A percentile compares a stretch with the other conserved stretches of the same genome.
phyloP scores from a whole-genome alignment of 805 yeast genomes.

The Candida michaelii region DNA sequence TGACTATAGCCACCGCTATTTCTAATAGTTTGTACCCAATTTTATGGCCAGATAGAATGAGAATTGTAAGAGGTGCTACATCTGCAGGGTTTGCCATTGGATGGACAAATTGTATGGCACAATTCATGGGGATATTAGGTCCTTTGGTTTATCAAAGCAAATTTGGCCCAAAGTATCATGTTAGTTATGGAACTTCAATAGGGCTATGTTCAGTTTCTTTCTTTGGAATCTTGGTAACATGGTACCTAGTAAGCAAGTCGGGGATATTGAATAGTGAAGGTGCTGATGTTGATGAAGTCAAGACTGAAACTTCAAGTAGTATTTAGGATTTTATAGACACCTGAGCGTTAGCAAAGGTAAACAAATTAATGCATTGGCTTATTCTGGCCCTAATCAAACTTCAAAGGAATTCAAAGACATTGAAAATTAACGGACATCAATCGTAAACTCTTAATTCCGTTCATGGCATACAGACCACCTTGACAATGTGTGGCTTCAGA shows the following conservation, averaged over 20 bases:
- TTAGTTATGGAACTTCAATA: slow-evolving; percentile 15
- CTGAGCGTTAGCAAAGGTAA: too few relatives aligned
- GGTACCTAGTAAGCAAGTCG: slow-evolving; percentile 15
- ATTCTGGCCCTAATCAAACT: too few relatives aligned
- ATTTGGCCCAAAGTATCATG: slow-evolving; percentile 16
- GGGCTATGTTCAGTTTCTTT: slow-evolving; percentile 13
- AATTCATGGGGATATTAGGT: slow-evolving; percentile 17
- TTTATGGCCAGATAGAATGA: slow-evolving; percentile 19
- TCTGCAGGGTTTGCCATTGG: slow-evolving; percentile 18
- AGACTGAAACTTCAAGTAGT: neutral
- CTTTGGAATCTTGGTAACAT: slow-evolving; percentile 11
- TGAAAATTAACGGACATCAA: too few relatives aligned
- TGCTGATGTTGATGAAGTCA: slow-evolving; percentile 8
- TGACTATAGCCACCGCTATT: slow-evolving; percentile 16
- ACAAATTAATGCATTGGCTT: too few relatives aligned
- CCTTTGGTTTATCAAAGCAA: slow-evolving; percentile 17
- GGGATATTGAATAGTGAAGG: slow-evolving; percentile 17
- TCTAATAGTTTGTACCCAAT: slow-evolving; percentile 17
- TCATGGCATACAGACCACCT: too few relatives aligned
- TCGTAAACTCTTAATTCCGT: too few relatives aligned
- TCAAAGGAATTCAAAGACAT: too few relatives aligned
- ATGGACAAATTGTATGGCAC: slow-evolving; percentile 15
- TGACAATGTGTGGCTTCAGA: too few relatives aligned
- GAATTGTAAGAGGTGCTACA: slow-evolving; percentile 16
- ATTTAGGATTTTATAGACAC: too few relatives aligned